These are phyloP conservation scores for Penicillium sp. DNA, from an alignment of 2,329 filamentous ascomycete genomes.

Conservation along the genomic window DNA sequence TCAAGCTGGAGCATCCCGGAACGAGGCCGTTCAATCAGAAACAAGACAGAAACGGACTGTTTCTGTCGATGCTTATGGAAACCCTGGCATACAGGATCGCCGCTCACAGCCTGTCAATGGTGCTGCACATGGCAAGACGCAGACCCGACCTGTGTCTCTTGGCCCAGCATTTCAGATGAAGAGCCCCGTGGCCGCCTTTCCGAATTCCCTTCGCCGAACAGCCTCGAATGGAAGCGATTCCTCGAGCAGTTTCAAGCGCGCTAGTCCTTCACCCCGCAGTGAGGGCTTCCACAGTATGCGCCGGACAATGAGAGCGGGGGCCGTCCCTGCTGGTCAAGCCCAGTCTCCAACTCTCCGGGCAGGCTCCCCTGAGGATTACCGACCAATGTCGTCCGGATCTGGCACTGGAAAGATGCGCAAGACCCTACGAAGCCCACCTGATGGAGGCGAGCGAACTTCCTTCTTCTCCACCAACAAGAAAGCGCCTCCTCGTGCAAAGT, in stretches of 20 bases:
- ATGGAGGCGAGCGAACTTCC: conserved; percentile 42
- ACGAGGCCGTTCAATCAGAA: conserved; percentile 10
- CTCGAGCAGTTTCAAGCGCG: conserved; percentile 74
- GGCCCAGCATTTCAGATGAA: conserved; percentile 19
- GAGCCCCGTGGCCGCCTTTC: conserved; percentile 3
- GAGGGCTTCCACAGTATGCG: conserved; percentile 62
- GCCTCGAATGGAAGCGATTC: conserved; percentile 66
- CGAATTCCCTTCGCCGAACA: conserved; percentile 48
- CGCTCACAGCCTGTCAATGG: conserved; percentile 6
- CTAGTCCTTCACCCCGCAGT: conserved; percentile 48
- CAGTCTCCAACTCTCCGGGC: conserved; percentile 45
- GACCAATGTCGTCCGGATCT: conserved; percentile 45
- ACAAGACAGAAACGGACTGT: conserved; percentile 17
- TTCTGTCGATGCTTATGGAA: conserved; percentile 18
- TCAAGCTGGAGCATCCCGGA: conserved; percentile 2
- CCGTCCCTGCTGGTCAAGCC: conserved; percentile 33
- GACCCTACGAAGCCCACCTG: conserved; percentile 50
- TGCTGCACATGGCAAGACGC: conserved; percentile 8
- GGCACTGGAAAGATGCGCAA: conserved; percentile 44
- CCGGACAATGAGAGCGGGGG: conserved; percentile 65
- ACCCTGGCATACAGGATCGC: conserved; percentile 11
- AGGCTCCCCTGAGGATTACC: conserved; percentile 60
- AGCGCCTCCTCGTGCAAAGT: conserved; percentile 27
- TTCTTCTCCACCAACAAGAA: conserved; percentile 41
- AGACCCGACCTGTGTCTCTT: conserved; percentile 23